Evolutionary conservation across 495 filamentous ascomycete genomes (phyloP), one percentile per base, ranked within the genome.

Genomic region (Penicillium cosmopolitanum): DNA sequence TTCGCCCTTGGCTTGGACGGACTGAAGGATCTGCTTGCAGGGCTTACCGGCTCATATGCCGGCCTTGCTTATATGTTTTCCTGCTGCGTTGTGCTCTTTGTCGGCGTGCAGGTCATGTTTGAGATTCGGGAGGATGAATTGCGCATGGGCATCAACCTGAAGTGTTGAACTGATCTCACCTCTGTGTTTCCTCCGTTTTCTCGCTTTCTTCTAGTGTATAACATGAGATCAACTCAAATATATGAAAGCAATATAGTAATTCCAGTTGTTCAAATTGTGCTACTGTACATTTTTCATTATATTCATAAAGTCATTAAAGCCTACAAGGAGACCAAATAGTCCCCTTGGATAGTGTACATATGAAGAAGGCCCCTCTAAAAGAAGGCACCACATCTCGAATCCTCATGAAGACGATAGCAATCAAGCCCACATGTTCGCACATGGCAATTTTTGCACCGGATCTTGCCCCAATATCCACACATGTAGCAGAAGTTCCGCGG

Each of bases 61-160:
- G 94, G 90, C 75, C 59, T 92, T 10, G 77, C 82, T 3, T 98
- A 96, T 67, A 70, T 97, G 50, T 68, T 83, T 4, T 77, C 80
- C 0, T 89, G 92, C 18, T 93, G 87, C 64, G 73, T 65, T 25
- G 83, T 82, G 42, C 67, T 98, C 12, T 99, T 97, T 68, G 87
- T 93, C 3, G 94, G 90, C 15, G 85, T 88, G 16, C 93, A 97
- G 79, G 77, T 96, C 59, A 99, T 98, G 95, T 97, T 97, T 80
- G 96, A 99, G 81, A 82, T 94, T 48, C 77, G 95, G 51, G 89
- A 97, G 76, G 81, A 80, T 61, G 95, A 99, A 80, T 77, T 82
- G 66, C 82, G 94, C 53, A 84, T 81, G 46, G 95, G 95, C 2
- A 90, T 98, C 56, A 81, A 87, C 60, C 61, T 98, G 76, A 97